Percentiles rank a stretch among this genome's conserved stretches.
Evolutionary conservation across 2,329 filamentous ascomycete species (phyloP).

Genomic region (Phaeosphaeriaceae sp.): DNA sequence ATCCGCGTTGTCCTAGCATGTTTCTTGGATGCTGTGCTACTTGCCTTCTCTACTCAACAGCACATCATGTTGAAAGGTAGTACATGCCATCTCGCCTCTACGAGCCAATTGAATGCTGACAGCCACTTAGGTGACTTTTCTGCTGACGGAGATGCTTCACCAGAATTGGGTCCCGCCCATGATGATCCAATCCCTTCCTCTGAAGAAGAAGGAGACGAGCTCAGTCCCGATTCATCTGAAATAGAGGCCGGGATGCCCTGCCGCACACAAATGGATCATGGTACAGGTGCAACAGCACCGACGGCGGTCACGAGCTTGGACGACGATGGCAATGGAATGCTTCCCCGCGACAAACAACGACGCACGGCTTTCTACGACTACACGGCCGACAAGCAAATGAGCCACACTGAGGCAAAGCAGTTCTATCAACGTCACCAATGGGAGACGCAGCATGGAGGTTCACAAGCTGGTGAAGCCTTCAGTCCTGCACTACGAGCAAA

Average conservation of each 20-base stretch:
- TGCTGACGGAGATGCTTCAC: conserved; percentile 45
- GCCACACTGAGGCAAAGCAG: conserved; percentile 90
- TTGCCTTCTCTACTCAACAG: conserved; percentile 19
- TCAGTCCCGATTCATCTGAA: conserved; percentile 40
- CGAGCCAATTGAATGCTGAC: conserved; percentile 11
- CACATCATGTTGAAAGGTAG: conserved; percentile 39
- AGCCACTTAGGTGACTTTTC: conserved; percentile 30
- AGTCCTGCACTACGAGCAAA: conserved; percentile 54
- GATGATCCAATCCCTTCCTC: conserved; percentile 46
- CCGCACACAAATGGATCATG: conserved; percentile 22
- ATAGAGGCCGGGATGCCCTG: conserved; percentile 22
- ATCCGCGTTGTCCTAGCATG: conserved; percentile 4
- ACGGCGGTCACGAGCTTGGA: conserved; percentile 32
- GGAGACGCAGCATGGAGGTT: conserved; percentile 57
- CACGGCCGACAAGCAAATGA: conserved; percentile 91
- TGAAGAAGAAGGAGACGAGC: conserved; percentile 46
- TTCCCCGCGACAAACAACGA: conserved; percentile 60
- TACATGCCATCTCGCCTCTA: conserved; percentile 4
- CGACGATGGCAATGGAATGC: conserved; percentile 43
- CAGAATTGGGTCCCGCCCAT: conserved; percentile 39
- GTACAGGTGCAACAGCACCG: conserved; percentile 25
- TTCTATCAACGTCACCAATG: conserved; percentile 91
- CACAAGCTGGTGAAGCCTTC: conserved; percentile 46
- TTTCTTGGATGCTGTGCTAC: conserved; percentile 13
- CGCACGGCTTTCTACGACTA: conserved; percentile 93